phyloP scores from a whole-genome alignment of 768 basidiomycete genomes.

The Harrya chromipes region DNA sequence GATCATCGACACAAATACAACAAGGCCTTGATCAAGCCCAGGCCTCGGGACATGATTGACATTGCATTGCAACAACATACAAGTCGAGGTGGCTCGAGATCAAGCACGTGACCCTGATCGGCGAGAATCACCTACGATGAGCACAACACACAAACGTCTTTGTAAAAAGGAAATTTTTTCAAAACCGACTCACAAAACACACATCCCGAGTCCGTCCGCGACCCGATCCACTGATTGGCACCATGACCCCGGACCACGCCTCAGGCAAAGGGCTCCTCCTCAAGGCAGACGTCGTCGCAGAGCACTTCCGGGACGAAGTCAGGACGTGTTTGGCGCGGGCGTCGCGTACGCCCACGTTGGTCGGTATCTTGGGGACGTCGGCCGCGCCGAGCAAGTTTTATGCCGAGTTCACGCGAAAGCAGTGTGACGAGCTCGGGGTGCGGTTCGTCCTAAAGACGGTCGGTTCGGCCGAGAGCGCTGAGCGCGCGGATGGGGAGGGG shows the following conservation, averaged over 20 bases:
- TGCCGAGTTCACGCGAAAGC: conserved; percentile 87
- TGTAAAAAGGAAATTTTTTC: neutral
- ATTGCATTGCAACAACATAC: no score
- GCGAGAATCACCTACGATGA: neutral
- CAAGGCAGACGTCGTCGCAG: conserved; percentile 75
- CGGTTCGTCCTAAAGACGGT: conserved; percentile 77
- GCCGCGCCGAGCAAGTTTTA: conserved; percentile 78
- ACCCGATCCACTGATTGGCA: neutral
- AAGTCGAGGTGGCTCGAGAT: no score
- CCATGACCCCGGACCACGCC: conserved; percentile 17
- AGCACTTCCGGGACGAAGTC: conserved; percentile 69
- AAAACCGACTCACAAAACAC: neutral
- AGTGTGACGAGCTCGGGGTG: conserved; percentile 86
- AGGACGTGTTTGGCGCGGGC: conserved; percentile 39
- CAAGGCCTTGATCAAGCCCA: no score
- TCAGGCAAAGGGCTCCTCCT: conserved; percentile 70
- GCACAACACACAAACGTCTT: neutral
- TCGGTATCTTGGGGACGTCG: conserved; percentile 88
- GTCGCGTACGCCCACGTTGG: conserved; percentile 61
- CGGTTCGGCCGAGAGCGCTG: conserved; percentile 41
- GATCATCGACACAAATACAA: no score
- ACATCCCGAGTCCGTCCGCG: conserved; percentile 3
- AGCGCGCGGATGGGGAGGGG: conserved; percentile 70
- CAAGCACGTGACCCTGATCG: neutral
- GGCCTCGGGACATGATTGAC: no score